These are phyloP conservation scores for Aquilaria sinensis DNA, from an alignment of 345 rosid genomes.

Conservation along the genomic window DNA sequence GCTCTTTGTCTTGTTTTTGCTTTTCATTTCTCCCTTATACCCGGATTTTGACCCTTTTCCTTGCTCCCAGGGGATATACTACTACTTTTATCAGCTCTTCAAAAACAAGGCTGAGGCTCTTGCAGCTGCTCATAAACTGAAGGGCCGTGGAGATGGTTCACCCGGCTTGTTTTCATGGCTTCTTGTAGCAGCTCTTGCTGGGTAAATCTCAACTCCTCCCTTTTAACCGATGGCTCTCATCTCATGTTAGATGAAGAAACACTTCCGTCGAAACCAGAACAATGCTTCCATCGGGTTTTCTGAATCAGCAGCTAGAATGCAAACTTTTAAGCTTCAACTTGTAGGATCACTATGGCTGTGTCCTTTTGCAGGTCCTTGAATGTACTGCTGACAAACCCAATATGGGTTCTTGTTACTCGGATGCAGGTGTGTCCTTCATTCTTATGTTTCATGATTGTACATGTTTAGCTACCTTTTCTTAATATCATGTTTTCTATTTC, in stretches of 20 bases:
- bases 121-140: slow-evolving; percentile 37
- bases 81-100: slow-evolving; percentile 63
- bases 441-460: no score
- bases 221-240: not conserved
- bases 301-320: no score
- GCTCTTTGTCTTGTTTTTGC: not conserved
- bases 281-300: no score
- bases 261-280: no score
- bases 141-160: slow-evolving; percentile 51
- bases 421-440: slow-evolving; percentile 44
- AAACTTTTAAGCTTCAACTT: no score
- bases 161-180: slow-evolving; percentile 68
- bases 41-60: slow-evolving; percentile 3
- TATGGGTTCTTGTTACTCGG: slow-evolving; percentile 71
- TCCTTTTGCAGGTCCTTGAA: slow-evolving; percentile 51
- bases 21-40: not conserved
- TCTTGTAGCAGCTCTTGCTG: slow-evolving; percentile 59
- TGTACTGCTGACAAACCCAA: slow-evolving; percentile 55
- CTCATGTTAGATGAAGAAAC: no score
- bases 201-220: slow-evolving; percentile 26
- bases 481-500: no score
- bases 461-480: no score
- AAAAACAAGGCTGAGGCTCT: slow-evolving; percentile 57
- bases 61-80: slow-evolving; percentile 49
- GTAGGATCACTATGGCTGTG: not conserved